Conservation (phyloP, 441 rosid species). For the Gossypium laxum region DNA sequence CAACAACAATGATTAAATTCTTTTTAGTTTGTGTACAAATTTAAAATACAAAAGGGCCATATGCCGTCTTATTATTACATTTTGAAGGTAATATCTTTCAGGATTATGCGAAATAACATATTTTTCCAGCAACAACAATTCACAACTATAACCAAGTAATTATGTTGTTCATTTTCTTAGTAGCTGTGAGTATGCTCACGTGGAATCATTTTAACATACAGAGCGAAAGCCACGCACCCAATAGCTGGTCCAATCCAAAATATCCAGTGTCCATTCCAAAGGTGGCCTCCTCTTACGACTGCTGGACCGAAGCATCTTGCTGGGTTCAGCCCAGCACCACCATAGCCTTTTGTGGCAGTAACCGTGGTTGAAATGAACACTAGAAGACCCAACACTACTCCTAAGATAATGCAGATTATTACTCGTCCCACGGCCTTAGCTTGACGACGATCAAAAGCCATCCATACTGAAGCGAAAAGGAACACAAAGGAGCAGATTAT, state of each 20-base stretch:
- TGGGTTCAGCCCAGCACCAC: slow-evolving; percentile 45
- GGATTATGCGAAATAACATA: too few relatives aligned
- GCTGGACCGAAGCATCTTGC: slow-evolving; percentile 52
- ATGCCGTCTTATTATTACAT: not conserved
- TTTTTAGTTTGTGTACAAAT: not conserved
- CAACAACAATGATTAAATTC: not conserved
- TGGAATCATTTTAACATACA: slow-evolving; percentile 31
- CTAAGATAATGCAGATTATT: slow-evolving; percentile 25
- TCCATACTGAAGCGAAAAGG: slow-evolving; percentile 34
- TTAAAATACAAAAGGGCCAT: not conserved
- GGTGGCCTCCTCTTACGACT: slow-evolving; percentile 41
- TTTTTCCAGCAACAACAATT: too few relatives aligned
- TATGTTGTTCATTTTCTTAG: not conserved
- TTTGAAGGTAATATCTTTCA: too few relatives aligned
- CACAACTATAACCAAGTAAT: not conserved
- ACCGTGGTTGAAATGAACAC: slow-evolving; percentile 40
- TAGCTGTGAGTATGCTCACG: slow-evolving; percentile 14
- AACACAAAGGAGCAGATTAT: slow-evolving; percentile 36
- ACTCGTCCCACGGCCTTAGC: slow-evolving; percentile 30
- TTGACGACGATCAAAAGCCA: slow-evolving; percentile 38
- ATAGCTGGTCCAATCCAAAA: slow-evolving; percentile 41
- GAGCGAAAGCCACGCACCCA: slow-evolving; percentile 25
- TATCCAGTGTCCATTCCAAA: slow-evolving; percentile 42
- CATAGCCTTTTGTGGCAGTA: slow-evolving; percentile 34
- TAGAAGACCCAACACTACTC: slow-evolving; percentile 28